These are phyloP conservation scores for Diaporthe nobilis DNA, from an alignment of 2,329 filamentous ascomycete species.

Conservation along the genomic window DNA sequence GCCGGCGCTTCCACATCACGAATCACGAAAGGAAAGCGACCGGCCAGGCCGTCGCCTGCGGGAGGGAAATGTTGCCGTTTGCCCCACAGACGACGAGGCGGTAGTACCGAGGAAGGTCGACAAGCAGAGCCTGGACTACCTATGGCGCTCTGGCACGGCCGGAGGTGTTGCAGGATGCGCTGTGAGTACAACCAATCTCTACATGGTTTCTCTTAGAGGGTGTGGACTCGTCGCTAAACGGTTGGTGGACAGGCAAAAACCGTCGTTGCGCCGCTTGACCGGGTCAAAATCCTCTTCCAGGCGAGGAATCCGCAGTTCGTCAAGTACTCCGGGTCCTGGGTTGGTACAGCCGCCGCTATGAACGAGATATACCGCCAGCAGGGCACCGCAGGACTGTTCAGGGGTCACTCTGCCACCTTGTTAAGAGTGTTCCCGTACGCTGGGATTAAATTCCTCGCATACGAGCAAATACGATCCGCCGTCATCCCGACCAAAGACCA, in stretches of 20 bases:
- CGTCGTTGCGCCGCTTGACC: conserved; percentile 92
- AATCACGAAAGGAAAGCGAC: conserved; percentile 55
- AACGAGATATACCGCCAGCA: conserved; percentile 84
- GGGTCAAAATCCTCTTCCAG: conserved; percentile 99
- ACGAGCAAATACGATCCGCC: conserved; percentile 90
- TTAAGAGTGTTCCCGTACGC: conserved; percentile 97
- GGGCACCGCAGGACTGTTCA: conserved; percentile 84
- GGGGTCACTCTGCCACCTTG: conserved; percentile 94
- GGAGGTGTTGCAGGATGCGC: conserved; percentile 94
- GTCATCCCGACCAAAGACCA: conserved; percentile 80
- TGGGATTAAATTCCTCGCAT: conserved; percentile 97
- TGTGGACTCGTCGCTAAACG: conserved; percentile 40
- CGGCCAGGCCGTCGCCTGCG: conserved; percentile 41
- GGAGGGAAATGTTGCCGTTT: conserved; percentile 57
- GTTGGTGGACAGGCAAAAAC: conserved; percentile 82
- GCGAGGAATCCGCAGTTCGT: conserved; percentile 93
- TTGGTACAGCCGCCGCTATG: conserved; percentile 85
- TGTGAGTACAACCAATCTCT: conserved; percentile 66
- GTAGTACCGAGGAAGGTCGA: conserved; percentile 66
- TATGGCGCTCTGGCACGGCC: conserved; percentile 85
- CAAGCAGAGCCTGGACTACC: conserved; percentile 85
- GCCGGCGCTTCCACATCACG: conserved; percentile 63
- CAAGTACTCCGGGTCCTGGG: conserved; percentile 93
- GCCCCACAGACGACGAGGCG: conserved; percentile 66
- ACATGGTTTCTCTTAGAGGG: neutral